Percentiles rank a stretch among this genome's conserved stretches.
These are phyloP conservation scores for Trichoderma afroharzianum DNA, from an alignment of 2,329 filamentous ascomycete genomes.

Conservation along the genomic window DNA sequence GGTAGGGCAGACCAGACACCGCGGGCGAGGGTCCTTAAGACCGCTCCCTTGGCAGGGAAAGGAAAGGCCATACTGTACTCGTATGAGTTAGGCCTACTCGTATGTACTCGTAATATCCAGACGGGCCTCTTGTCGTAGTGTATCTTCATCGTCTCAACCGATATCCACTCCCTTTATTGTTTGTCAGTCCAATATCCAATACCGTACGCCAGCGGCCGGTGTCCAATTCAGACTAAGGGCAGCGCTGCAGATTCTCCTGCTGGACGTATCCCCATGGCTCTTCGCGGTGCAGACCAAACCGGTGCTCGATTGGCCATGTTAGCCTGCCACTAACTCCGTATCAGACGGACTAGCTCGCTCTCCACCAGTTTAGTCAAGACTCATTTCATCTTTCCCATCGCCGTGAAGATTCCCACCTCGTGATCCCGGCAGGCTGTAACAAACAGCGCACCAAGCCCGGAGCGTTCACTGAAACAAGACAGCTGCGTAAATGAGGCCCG, in stretches of 20 bases:
- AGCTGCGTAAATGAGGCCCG: conserved; percentile 18
- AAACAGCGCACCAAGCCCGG: conserved; percentile 12
- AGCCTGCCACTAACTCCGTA: conserved; percentile 6
- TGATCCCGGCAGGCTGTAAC: conserved; percentile 12
- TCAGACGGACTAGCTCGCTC: conserved; percentile 6
- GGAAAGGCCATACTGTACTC: not conserved
- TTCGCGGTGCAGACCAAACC: not conserved
- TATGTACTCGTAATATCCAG: not conserved
- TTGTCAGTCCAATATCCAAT: not conserved
- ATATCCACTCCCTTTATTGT: conserved; percentile 12
- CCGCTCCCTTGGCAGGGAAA: conserved; percentile 14
- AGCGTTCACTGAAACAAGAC: conserved; percentile 8
- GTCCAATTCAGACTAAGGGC: conserved; percentile 8
- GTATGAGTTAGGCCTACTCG: too few species aligned
- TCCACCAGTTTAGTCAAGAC: conserved; percentile 5
- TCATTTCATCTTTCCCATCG: conserved; percentile 1
- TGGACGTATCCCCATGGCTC: not conserved
- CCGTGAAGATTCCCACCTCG: conserved; percentile 5
- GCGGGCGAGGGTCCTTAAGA: not conserved
- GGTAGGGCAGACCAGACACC: not conserved
- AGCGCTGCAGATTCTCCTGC: not conserved
- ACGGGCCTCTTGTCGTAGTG: not conserved
- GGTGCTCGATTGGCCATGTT: not conserved
- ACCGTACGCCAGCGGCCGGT: not conserved
- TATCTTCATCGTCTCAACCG: not conserved